phyloP scores from a whole-genome alignment of 139 green algal species.

The Tetradesmus lagerheimii region DNA sequence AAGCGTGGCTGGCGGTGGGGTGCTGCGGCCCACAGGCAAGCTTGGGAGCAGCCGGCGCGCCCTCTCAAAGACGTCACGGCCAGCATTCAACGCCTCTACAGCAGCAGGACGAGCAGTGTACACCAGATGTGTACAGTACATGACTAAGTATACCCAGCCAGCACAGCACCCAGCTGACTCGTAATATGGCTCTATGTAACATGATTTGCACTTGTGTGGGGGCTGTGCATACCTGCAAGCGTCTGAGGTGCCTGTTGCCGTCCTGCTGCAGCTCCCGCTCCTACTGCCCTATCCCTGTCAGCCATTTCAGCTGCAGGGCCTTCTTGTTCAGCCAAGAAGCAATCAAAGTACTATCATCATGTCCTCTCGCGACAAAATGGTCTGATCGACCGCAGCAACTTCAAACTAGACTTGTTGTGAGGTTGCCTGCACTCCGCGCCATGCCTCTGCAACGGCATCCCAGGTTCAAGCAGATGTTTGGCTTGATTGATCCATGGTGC shows the following conservation, averaged over 20 bases:
- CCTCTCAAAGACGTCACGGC: constrained; percentile 4
- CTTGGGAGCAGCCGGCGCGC: not conserved
- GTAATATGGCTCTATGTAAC: not conserved
- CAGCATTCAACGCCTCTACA: constrained; percentile 13
- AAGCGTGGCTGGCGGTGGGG: constrained; percentile 59
- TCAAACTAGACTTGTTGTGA: constrained; percentile 1
- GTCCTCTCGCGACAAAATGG: not conserved
- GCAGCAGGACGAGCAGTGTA: not conserved
- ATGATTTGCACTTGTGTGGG: not conserved
- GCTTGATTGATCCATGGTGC: not conserved
- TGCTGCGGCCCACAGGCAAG: constrained; percentile 1
- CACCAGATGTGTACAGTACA: not conserved
- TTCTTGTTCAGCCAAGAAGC: not conserved
- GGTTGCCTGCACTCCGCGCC: not conserved
- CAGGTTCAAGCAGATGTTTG: too few relatives aligned
- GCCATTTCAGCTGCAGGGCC: not conserved
- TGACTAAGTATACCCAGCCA: not conserved
- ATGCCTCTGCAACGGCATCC: not conserved
- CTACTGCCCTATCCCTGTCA: not conserved
- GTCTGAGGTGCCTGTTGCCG: not conserved
- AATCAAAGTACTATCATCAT: not conserved
- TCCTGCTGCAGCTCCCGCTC: not conserved
- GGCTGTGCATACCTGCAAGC: not conserved
- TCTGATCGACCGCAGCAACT: not conserved
- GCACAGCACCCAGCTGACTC: not conserved